Base-by-base conservation (phyloP, 768 basidiomycete species). In the Xerocomus spinulosus region DNA sequence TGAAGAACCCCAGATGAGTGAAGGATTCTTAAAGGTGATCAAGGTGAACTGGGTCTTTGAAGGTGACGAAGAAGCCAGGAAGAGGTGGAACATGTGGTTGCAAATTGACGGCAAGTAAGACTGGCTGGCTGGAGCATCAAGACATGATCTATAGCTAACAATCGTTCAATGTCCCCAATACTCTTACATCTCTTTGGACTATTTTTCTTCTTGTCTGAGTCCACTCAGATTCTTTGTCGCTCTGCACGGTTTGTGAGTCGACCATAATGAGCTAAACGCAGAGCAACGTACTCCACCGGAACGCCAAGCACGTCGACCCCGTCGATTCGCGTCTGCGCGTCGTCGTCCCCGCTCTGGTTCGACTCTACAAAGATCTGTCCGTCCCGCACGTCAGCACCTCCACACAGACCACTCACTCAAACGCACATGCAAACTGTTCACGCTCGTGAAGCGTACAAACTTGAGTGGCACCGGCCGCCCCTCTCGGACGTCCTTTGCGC, bases 51-150 rank as follows among this genome's bases (percentile, higher is more conserved):
- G 88, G 81, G 69, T 78, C 17, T 93, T 92, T 49, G 75, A 84
- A 40, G 92, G 92, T 1, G 74, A 71, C 8, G 83, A 82, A 41
- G 86, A 85, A 51, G 87, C 91, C 56, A 73, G 70, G 47, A 73
- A 59, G 47, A 68, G 74, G 46, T 97, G 92, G 92, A 77, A 75
- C 42, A 87, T 85, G 82, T 93, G 91, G 89, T 73, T 91, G 58
- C 86, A 90, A 59, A 75, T 89, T 21, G 81, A 85, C 53, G 83
- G 84, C 28, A 83, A 83, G 65, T 86, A 54, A 71, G 36, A 15
- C 40, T 34, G 23, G 40, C 4, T 17, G 21, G 34, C 1, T 35
- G 23, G 34, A 37, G n/a, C n/a, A n/a, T 28, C 5, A 28, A 28
- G 43, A 36, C 9, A 34, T 36, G 42, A 52, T 48, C 46, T n/a